These are phyloP conservation scores for Neurospora hispaniola DNA, from an alignment of 495 filamentous ascomycete species.

Conservation along the genomic window DNA sequence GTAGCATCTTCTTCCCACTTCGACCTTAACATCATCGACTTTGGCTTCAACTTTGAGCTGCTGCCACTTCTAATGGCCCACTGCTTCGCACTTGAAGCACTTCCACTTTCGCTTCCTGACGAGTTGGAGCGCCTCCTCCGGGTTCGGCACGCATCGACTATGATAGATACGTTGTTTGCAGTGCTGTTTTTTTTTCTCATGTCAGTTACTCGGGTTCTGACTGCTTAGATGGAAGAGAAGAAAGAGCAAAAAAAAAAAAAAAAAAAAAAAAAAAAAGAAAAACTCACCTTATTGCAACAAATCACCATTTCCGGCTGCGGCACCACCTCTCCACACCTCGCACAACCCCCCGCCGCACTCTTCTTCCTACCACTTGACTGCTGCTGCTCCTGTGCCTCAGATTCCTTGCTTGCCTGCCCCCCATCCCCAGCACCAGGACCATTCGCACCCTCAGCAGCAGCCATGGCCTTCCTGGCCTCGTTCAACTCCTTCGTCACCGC, in stretches of 20 bases:
- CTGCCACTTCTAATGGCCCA: neutral
- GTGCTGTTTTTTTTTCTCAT: conserved; percentile 13
- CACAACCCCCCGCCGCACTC: conserved; percentile 28
- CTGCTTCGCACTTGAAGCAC: conserved; percentile 9
- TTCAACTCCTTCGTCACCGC: conserved; percentile 29
- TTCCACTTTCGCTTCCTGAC: conserved; percentile 8
- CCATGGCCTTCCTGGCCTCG: conserved; percentile 15
- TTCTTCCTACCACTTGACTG: conserved; percentile 15
- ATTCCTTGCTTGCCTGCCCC: neutral
- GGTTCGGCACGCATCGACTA: conserved; percentile 12
- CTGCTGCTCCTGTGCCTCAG: conserved; percentile 7
- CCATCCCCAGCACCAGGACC: neutral
- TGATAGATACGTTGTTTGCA: conserved; percentile 25
- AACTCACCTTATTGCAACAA: conserved; percentile 34
- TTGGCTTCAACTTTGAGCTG: neutral
- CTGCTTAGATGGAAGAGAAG: neutral
- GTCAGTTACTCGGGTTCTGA: conserved; percentile 6
- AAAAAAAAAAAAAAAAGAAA: conserved; percentile 5
- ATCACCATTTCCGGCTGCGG: conserved; percentile 26
- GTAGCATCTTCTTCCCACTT: neutral
- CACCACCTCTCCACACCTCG: conserved; percentile 28
- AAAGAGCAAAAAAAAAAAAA: neutral
- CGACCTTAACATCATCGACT: neutral
- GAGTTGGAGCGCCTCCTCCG: conserved; percentile 2
- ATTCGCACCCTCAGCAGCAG: neutral